Conservation (phyloP, 2,329 filamentous ascomycete genomes). For the Verticillium dahliae region DNA sequence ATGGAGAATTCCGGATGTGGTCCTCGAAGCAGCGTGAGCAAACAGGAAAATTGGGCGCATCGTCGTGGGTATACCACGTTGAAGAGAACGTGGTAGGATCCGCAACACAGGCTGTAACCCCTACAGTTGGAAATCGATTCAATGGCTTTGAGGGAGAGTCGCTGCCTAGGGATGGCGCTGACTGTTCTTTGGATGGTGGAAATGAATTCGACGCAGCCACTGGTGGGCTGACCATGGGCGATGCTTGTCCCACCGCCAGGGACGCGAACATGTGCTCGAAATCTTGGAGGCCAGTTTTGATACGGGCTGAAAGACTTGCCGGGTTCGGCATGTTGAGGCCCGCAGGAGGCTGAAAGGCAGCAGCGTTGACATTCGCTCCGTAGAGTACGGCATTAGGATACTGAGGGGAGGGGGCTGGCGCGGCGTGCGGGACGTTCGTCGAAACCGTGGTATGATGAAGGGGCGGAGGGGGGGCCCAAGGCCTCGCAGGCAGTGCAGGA, state of each 20-base stretch:
- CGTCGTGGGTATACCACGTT: slow-evolving; percentile 29
- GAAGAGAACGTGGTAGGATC: slow-evolving; percentile 18
- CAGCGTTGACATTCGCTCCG: background rate
- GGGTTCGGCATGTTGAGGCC: background rate
- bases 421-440: background rate
- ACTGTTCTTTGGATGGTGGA: background rate
- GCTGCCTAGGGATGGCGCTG: background rate
- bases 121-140: background rate
- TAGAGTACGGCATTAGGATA: background rate
- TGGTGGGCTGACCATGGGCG: background rate
- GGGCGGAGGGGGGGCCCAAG: background rate
- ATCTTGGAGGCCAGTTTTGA: background rate
- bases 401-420: background rate
- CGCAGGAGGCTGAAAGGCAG: background rate
- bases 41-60: slow-evolving; percentile 22
- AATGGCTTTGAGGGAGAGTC: background rate
- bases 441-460: background rate
- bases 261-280: background rate
- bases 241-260: background rate
- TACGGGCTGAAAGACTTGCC: background rate
- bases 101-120: slow-evolving; percentile 21
- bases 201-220: background rate
- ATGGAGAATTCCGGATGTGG: slow-evolving; percentile 22
- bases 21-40: slow-evolving; percentile 32
- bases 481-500: background rate